A percentile compares a stretch with the other conserved stretches of the same genome.
These are phyloP conservation scores for Chloris gayana DNA, from an alignment of 176 grass and related monocot species.

Conservation along the genomic window DNA sequence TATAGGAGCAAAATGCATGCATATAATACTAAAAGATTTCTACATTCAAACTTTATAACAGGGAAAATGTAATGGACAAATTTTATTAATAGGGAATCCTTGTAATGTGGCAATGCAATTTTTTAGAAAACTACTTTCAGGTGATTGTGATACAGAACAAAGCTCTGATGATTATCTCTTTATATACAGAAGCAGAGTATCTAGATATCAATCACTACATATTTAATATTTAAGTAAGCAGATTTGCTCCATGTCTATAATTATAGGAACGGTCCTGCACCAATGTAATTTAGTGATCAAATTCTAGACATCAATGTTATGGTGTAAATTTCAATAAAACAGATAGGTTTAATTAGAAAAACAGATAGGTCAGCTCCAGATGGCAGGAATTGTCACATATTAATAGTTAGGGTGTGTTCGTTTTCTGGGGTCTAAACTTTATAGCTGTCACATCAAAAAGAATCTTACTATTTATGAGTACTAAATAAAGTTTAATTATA, in stretches of 20 bases:
- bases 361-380: neutral
- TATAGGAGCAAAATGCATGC: neutral
- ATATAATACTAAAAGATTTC: constrained; percentile 72
- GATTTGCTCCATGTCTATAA: neutral
- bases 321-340: neutral
- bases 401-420: constrained; percentile 5
- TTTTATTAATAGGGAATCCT: neutral
- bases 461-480: too few species aligned
- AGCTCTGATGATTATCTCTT: constrained; percentile 2
- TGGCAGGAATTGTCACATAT: constrained; percentile 1
- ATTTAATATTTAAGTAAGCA: neutral
- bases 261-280: neutral
- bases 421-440: too few species aligned
- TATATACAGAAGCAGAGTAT: constrained; percentile 1
- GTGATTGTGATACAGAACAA: neutral
- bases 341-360: too few species aligned
- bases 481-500: too few species aligned
- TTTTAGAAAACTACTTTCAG: constrained; percentile 14
- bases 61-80: neutral
- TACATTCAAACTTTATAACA: neutral
- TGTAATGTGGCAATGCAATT: neutral
- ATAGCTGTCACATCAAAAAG: too few species aligned
- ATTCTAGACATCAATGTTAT: neutral
- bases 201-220: constrained; percentile 5
- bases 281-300: neutral